Evolutionary conservation across 164 flowering plant genomes (phyloP), one percentile per base, ranked within the genome.

Genomic region (Akebia trifoliata): DNA sequence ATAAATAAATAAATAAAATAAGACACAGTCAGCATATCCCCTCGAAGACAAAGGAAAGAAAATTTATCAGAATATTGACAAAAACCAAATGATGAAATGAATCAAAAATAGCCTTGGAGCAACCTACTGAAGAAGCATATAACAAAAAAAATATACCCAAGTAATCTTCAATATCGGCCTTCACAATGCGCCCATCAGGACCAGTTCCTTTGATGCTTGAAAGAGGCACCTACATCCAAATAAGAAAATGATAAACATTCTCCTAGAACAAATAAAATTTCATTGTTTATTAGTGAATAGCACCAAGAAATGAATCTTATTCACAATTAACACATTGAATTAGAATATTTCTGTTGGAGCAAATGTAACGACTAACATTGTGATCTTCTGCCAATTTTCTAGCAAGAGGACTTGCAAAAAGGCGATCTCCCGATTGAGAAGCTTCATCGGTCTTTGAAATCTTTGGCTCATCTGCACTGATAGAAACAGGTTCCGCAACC

Each of bases 111-210:
- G 20, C 11, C 28, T 22, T 22, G 4, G 43, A 15, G 53, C 7
- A 29, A 50, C 22, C 26, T 18, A 5, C 15, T 56, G 14, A n/a
- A 59, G 25, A 38, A 6, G 31, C 55, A 45, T 50, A 49, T 22
- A 53, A 26, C 40, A 14, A 17, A 28, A n/a, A 47, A 44, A 9
- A 40, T 21, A 21, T 85, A 87, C 98, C 97, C 73, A 93, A 74
- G 77, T 81, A 93, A 52, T 90, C 97, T 68, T 93, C 99, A 72
- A 93, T 75, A 68, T 93, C 99, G 57, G 95, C 97, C 78, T 90
- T 93, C 56, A 93, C 90, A 67, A 93, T 93, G 62, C 74, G 59
- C 34, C 99, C 99, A 69, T 87, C 95, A 61, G 86, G 83, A 65
- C 99, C 99, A 21, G 96, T 85, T 62, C 99, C 99, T 75, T 83